Evolutionary conservation across 164 flowering plant species (phyloP).

Genomic region (Vitis amurensis): DNA sequence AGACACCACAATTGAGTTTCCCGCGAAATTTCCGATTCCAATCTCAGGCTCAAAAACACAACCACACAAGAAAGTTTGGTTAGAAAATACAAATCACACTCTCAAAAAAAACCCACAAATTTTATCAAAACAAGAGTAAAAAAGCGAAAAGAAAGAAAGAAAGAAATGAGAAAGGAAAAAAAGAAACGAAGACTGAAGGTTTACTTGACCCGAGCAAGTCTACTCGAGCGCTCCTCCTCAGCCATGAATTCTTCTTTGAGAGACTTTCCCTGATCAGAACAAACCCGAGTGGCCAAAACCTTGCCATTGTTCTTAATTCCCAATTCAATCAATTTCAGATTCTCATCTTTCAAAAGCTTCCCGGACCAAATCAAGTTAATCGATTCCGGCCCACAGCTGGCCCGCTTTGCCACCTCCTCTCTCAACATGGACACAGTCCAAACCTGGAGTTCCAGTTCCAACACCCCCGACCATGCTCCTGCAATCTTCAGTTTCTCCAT

Average conservation of each 20-base stretch:
- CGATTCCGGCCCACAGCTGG: conserved; percentile 37
- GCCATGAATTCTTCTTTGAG: conserved; percentile 47
- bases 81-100: neutral
- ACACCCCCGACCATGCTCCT: conserved; percentile 74
- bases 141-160: neutral
- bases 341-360: conserved; percentile 52
- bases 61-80: neutral
- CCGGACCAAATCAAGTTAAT: conserved; percentile 77
- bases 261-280: conserved; percentile 45
- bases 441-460: conserved; percentile 62
- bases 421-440: conserved; percentile 76
- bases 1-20: neutral
- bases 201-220: conserved; percentile 71
- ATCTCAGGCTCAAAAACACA: neutral
- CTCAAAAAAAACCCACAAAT: neutral
- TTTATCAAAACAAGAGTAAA: neutral
- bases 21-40: neutral
- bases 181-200: conserved; percentile 1
- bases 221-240: conserved; percentile 66
- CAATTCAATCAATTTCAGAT: conserved; percentile 47
- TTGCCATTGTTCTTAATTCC: conserved; percentile 73
- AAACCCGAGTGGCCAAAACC: conserved; percentile 49
- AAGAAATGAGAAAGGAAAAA: neutral
- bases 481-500: conserved; percentile 72
- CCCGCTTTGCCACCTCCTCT: conserved; percentile 62